phyloP scores from a whole-genome alignment of 805 yeast species.

The Grigorovia transvaalensis region DNA sequence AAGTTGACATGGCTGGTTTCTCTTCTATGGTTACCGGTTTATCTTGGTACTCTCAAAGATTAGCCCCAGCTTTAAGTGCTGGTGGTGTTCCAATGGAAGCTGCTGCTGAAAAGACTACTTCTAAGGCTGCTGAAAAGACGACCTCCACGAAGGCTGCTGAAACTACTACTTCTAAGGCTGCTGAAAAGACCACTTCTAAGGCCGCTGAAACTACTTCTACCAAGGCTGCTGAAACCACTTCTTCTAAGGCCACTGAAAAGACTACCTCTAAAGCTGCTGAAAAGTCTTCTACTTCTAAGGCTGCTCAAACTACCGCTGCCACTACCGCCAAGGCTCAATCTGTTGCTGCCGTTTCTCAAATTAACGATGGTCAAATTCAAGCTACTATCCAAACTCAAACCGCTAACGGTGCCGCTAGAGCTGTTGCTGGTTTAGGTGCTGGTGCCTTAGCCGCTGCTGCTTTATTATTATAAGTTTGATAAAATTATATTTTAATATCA shows the following conservation, averaged over 20 bases:
- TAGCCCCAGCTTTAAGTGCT: slow-evolving; percentile 11
- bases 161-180: slow-evolving; percentile 5
- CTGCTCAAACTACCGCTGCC: slow-evolving; percentile 3
- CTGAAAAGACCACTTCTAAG: slow-evolving; percentile 7
- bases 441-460: slow-evolving; percentile 17
- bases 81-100: slow-evolving; percentile 3
- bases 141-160: slow-evolving; percentile 4
- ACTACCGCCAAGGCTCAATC: slow-evolving; percentile 2
- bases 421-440: slow-evolving; percentile 16
- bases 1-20: slow-evolving; percentile 23
- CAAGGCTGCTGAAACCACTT: slow-evolving; percentile 3
- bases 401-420: slow-evolving; percentile 16
- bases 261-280: slow-evolving; percentile 3
- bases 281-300: slow-evolving; percentile 1
- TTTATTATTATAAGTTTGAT: slow-evolving; percentile 12
- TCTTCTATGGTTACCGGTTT: slow-evolving; percentile 22
- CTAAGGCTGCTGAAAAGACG: slow-evolving; percentile 1
- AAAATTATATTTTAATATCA: not conserved
- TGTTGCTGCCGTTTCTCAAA: slow-evolving; percentile 8
- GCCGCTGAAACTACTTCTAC: slow-evolving; percentile 7
- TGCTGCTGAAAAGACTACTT: not conserved
- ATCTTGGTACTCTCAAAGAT: slow-evolving; percentile 29
- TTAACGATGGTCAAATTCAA: slow-evolving; percentile 6
- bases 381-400: slow-evolving; percentile 13
- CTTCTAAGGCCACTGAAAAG: slow-evolving; percentile 5